phyloP scores from a whole-genome alignment of 2,329 filamentous ascomycete species.

The Hymenoscyphus fructigenus region DNA sequence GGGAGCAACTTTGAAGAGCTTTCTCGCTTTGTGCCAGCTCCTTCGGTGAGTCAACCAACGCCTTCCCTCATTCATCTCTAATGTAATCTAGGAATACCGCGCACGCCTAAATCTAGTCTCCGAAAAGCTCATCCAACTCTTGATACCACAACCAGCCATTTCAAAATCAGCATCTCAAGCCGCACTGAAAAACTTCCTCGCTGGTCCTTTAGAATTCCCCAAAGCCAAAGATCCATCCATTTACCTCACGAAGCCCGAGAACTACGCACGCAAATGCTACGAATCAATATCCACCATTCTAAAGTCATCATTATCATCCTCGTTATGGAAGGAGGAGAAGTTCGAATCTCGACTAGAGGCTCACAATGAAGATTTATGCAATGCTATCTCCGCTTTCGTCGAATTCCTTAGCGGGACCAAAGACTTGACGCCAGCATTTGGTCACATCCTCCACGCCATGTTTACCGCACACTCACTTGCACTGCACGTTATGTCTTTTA shows the following conservation, averaged over 20 bases:
- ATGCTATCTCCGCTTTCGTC: background rate
- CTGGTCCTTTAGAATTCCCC: background rate
- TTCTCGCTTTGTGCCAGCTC: conserved; percentile 27
- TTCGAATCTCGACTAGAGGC: conserved; percentile 21
- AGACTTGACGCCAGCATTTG: conserved; percentile 22
- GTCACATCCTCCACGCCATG: conserved; percentile 30
- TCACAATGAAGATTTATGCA: conserved; percentile 20
- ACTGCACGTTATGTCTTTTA: conserved; percentile 22
- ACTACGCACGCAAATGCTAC: conserved; percentile 22
- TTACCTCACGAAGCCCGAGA: conserved; percentile 25
- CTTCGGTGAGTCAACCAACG: conserved; percentile 27
- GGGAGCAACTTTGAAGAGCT: conserved; percentile 29
- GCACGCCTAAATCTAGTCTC: conserved; percentile 23
- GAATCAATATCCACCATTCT: conserved; percentile 27
- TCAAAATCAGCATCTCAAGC: conserved; percentile 13
- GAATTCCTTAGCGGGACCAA: conserved; percentile 3
- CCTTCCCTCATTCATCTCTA: conserved; percentile 5
- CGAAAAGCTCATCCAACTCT: conserved; percentile 26
- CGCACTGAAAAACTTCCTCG: conserved; percentile 5
- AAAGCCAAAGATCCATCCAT: conserved; percentile 12
- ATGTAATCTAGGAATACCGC: conserved; percentile 26
- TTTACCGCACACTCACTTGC: conserved; percentile 34
- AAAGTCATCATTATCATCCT: conserved; percentile 18
- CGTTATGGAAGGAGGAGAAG: conserved; percentile 18
- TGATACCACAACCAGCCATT: conserved; percentile 15